Percentiles rank a stretch among this genome's conserved stretches.
Conservation (phyloP, 202 grass and related monocot species). For the Schoenoplectus tabernaemontani region DNA sequence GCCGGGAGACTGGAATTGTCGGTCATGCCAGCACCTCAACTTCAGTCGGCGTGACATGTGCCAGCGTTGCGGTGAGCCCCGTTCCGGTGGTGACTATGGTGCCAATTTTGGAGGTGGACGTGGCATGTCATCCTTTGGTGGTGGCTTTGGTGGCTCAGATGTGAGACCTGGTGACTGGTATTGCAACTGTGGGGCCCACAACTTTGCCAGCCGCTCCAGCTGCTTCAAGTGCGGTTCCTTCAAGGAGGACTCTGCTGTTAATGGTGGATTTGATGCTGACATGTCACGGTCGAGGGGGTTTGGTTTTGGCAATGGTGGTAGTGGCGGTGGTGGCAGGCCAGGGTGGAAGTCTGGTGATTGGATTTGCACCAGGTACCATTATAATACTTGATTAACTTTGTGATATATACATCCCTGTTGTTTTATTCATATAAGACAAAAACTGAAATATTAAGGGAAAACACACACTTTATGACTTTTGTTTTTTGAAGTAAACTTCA, state of each 20-base stretch:
- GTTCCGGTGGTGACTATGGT: constrained; percentile 41
- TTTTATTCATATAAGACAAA: not conserved
- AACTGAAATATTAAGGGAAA: not conserved
- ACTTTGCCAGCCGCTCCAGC: constrained; percentile 93
- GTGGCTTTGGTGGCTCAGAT: constrained; percentile 59
- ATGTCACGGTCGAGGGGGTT: constrained; percentile 58
- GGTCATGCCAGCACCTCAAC: constrained; percentile 95
- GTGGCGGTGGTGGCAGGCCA: constrained; percentile 37
- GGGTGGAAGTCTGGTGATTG: constrained; percentile 94
- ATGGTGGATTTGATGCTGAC: constrained; percentile 57
- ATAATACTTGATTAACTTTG: not conserved
- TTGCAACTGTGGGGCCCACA: constrained; percentile 82
- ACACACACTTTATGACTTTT: no score
- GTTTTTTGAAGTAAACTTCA: no score
- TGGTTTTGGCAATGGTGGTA: constrained; percentile 36
- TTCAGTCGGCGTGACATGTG: constrained; percentile 87
- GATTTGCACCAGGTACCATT: constrained; percentile 82
- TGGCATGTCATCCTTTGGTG: constrained; percentile 52
- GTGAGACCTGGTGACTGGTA: constrained; percentile 96
- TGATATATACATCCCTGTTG: not conserved
- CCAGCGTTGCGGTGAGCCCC: constrained; percentile 63
- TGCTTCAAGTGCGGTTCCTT: constrained; percentile 80
- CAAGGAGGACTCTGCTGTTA: constrained; percentile 68
- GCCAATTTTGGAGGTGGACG: constrained; percentile 34
- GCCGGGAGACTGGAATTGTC: constrained; percentile 96